Conservation (phyloP, 495 filamentous ascomycete genomes). For the Thermothielavioides terrestris region DNA sequence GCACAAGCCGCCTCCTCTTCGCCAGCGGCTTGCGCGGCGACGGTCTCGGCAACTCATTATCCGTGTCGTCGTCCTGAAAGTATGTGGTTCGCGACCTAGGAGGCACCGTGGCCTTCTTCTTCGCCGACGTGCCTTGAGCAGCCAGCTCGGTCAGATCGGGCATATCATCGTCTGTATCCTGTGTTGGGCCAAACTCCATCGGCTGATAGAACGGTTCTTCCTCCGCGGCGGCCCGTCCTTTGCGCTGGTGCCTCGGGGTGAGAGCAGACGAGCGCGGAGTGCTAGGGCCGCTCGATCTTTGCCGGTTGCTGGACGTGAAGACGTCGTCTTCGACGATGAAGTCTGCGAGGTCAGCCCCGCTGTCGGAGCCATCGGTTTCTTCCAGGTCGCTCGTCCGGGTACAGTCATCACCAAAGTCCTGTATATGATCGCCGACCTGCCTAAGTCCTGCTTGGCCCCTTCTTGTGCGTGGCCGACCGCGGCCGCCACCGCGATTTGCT, state of each 20-base stretch:
- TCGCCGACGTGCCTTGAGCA: constrained; percentile 3
- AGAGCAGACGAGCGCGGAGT: constrained; percentile 15
- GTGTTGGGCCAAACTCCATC: constrained; percentile 21
- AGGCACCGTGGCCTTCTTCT: constrained; percentile 7
- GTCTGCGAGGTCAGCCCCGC: constrained; percentile 35
- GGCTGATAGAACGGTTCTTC: constrained; percentile 28
- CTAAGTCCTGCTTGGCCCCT: constrained; percentile 3
- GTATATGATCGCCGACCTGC: constrained; percentile 25
- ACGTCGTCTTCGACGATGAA: constrained; percentile 40
- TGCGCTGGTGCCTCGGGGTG: background rate
- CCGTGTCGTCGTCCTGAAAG: constrained; percentile 21
- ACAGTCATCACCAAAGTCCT: constrained; percentile 42
- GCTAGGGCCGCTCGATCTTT: constrained; percentile 25
- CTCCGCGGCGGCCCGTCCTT: background rate
- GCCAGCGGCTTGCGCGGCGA: constrained; percentile 6
- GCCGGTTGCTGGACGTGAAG: constrained; percentile 30
- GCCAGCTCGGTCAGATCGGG: constrained; percentile 31
- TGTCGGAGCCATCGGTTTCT: constrained; percentile 37
- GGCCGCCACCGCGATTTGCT: background rate
- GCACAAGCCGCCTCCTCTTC: constrained; percentile 16
- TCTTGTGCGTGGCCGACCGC: constrained; percentile 8
- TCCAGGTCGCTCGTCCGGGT: constrained; percentile 40
- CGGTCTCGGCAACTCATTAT: constrained; percentile 5
- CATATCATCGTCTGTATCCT: constrained; percentile 30
- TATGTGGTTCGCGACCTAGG: constrained; percentile 9